Evolutionary conservation across 2,329 filamentous ascomycete genomes (phyloP).

Genomic region (Penicillium glabrum): DNA sequence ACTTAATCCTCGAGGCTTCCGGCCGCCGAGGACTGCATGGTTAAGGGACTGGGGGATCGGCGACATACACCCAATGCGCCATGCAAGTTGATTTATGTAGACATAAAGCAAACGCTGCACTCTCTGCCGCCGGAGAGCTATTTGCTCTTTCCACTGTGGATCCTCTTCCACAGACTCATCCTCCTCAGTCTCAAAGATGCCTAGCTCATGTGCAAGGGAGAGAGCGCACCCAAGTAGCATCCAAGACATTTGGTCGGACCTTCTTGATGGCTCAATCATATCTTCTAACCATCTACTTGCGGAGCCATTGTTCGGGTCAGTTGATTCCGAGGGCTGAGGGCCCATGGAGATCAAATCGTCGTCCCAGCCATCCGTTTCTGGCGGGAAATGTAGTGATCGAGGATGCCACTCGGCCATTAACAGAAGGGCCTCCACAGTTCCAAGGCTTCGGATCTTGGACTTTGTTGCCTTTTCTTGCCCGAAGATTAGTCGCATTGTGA

Average conservation of each 20-base stretch:
- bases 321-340: constrained; percentile 31
- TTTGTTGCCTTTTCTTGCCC: constrained; percentile 55
- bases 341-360: constrained; percentile 51
- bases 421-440: constrained; percentile 55
- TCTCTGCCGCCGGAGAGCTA: constrained; percentile 34
- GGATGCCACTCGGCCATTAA: constrained; percentile 60
- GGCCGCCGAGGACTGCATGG: constrained; percentile 32
- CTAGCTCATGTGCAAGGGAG: constrained; percentile 54
- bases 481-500: constrained; percentile 55
- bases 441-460: constrained; percentile 50
- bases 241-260: constrained; percentile 61
- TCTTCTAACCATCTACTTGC: constrained; percentile 52
- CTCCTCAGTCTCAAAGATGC: constrained; percentile 49
- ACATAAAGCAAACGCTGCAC: constrained; percentile 45
- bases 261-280: constrained; percentile 54
- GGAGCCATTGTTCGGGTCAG: constrained; percentile 26
- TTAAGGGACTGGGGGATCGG: constrained; percentile 50
- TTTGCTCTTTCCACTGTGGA: constrained; percentile 30
- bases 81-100: constrained; percentile 53
- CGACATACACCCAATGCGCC: constrained; percentile 52
- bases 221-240: constrained; percentile 57
- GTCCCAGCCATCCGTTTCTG: constrained; percentile 56
- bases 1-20: constrained; percentile 35
- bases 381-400: constrained; percentile 55
- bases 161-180: constrained; percentile 24